Conservation (phyloP, 257 asterid species). For the Solanum bulbocastanum region DNA sequence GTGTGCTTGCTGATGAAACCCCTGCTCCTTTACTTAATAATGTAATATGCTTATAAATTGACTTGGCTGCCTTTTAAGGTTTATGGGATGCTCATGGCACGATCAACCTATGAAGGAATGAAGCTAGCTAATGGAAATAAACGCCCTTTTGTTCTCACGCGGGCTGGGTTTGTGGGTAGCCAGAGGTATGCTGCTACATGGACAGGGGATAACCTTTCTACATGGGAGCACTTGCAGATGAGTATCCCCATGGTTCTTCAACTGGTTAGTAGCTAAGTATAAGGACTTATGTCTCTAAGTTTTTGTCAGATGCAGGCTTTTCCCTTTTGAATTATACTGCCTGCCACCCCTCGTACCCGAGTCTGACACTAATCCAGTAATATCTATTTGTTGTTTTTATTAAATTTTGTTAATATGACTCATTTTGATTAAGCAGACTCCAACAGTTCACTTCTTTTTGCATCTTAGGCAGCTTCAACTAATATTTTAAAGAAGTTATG, state of each 20-base stretch:
- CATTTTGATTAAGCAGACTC: neutral
- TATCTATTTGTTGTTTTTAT: neutral
- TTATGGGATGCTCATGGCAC: constrained; percentile 96
- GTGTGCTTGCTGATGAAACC: neutral
- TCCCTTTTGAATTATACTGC: neutral
- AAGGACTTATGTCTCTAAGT: neutral
- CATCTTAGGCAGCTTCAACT: neutral
- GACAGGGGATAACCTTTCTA: constrained; percentile 97
- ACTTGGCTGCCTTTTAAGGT: constrained; percentile 33
- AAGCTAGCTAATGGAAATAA: constrained; percentile 54
- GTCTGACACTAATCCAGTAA: neutral
- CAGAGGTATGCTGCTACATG: constrained; percentile 97
- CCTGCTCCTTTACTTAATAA: neutral
- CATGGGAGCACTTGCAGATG: constrained; percentile 98
- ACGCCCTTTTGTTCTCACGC: constrained; percentile 93
- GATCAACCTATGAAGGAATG: constrained; percentile 94
- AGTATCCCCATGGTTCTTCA: constrained; percentile 93
- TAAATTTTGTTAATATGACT: neutral
- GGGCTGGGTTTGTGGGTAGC: constrained; percentile 97
- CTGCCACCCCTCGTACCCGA: neutral
- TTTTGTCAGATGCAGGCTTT: neutral
- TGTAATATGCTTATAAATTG: neutral
- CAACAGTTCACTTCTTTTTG: neutral
- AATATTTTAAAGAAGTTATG: neutral
- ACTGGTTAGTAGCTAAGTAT: constrained; percentile 42